Base-by-base conservation (phyloP, 108 stramenopile species). In the Cyclotella cryptica region DNA sequence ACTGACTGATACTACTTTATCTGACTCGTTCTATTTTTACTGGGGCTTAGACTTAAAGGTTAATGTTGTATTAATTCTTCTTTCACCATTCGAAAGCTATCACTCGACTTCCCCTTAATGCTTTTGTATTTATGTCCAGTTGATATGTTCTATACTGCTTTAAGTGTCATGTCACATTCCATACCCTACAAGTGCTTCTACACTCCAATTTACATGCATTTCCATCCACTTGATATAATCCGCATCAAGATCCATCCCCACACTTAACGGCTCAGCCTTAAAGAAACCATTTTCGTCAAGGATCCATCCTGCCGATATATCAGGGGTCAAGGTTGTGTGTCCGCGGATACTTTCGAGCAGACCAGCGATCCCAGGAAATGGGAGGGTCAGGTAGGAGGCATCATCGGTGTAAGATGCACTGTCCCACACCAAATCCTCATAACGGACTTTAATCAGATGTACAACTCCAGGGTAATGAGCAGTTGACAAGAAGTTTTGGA, bases 141-240 rank as follows among this genome's bases (percentile, higher is more conserved):
- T n/a, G n/a, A n/a, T n/a, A n/a, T n/a, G n/a, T n/a, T n/a, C n/a
- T n/a, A n/a, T n/a, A n/a, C n/a, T n/a, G n/a, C n/a, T n/a, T n/a
- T n/a, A n/a, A n/a, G n/a, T n/a, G n/a, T 35, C 35, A 35, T 6
- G 35, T 73, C 84, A 84, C 46, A 42, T 52, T 41, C 44, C 51
- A 55, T 89, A 89, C 0, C 80, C 83, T 24, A 90, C 45, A 19
- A 77, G 66, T 9, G 60, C 49, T 60, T 90, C 89, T 12, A 81
- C 84, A 9, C 82, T 72, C 89, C 89, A 90, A 68, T 90, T 76
- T 5, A 84, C 61, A 82, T 86, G 80, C n/a, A 83, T 82, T 40
- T 77, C 75, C 39, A 90, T 75, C 74, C 82, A 87, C 6, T 87
- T 72, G 22, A 88, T 80, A 76, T 76, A 88, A 40, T 90, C 74